phyloP scores from a whole-genome alignment of 2,329 filamentous ascomycete species.

The Pestalotiopsis sp. region DNA sequence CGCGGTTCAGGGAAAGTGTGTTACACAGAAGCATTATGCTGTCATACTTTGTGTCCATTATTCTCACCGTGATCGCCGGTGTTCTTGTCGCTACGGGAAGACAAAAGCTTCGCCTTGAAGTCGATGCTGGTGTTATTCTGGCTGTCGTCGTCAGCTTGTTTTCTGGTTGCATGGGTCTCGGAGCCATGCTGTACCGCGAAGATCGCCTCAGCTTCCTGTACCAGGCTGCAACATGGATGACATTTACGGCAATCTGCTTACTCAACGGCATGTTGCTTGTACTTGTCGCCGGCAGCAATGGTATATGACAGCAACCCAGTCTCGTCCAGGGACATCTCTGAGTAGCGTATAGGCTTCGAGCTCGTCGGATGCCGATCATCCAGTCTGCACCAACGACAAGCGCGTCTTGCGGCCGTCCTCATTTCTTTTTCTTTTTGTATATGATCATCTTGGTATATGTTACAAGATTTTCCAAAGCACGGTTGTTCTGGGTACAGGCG shows the following conservation, averaged over 20 bases:
- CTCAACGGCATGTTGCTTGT: slow-evolving; percentile 56
- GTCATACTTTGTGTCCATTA: slow-evolving; percentile 61
- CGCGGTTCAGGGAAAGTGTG: slow-evolving; percentile 54
- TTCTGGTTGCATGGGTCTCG: slow-evolving; percentile 64
- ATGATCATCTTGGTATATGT: neutral
- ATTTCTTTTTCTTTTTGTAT: neutral
- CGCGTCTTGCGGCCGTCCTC: neutral
- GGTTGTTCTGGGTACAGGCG: neutral
- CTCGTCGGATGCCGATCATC: neutral
- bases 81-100: slow-evolving; percentile 70
- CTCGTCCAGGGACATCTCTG: neutral
- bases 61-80: slow-evolving; percentile 66
- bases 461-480: neutral
- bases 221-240: slow-evolving; percentile 43
- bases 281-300: slow-evolving; percentile 46
- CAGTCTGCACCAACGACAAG: neutral
- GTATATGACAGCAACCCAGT: slow-evolving; percentile 21
- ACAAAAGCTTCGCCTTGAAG: slow-evolving; percentile 69
- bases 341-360: neutral
- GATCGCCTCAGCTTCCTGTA: slow-evolving; percentile 46
- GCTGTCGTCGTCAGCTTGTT: slow-evolving; percentile 70
- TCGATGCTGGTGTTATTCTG: slow-evolving; percentile 70
- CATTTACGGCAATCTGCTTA: slow-evolving; percentile 49
- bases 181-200: slow-evolving; percentile 57
- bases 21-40: slow-evolving; percentile 56